Conservation (phyloP, 495 filamentous ascomycete genomes). For the Tuber magnatum region DNA sequence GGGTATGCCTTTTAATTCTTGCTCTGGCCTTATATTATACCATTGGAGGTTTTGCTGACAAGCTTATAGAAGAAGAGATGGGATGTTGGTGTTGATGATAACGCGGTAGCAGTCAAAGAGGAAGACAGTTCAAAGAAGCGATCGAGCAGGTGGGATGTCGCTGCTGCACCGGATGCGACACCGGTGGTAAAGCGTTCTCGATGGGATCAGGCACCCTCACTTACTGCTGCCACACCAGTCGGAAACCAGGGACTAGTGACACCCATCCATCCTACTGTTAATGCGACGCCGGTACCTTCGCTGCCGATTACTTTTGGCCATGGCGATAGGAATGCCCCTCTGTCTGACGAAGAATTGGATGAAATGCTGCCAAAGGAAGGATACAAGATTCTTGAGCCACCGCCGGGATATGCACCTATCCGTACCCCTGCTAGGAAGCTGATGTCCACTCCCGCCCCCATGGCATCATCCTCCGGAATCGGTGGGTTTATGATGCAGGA, state of each 20-base stretch:
- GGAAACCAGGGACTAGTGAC: conserved; percentile 75
- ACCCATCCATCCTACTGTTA: conserved; percentile 74
- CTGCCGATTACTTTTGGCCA: conserved; percentile 65
- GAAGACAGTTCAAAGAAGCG: conserved; percentile 43
- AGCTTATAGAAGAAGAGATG: conserved; percentile 68
- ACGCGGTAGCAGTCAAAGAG: conserved; percentile 45
- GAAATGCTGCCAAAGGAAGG: conserved; percentile 84
- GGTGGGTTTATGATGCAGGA: conserved; percentile 98
- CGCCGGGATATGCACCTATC: conserved; percentile 85
- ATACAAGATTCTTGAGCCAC: conserved; percentile 87
- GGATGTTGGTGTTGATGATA: conserved; percentile 57
- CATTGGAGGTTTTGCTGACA: conserved; percentile 14
- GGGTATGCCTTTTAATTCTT: conserved; percentile 41
- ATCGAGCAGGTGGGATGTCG: conserved; percentile 40
- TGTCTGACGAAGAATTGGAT: conserved; percentile 92
- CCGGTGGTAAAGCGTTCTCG: conserved; percentile 65
- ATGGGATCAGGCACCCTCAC: conserved; percentile 80
- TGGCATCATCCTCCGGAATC: conserved; percentile 55
- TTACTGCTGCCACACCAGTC: conserved; percentile 71
- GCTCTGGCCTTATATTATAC: background rate
- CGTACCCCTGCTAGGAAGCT: conserved; percentile 68
- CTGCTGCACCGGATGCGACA: conserved; percentile 49
- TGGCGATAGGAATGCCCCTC: conserved; percentile 66
- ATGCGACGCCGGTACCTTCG: conserved; percentile 46
- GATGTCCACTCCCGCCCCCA: conserved; percentile 63